These are phyloP conservation scores for Cercospora citrullina DNA, from an alignment of 2,329 filamentous ascomycete genomes.

Conservation along the genomic window DNA sequence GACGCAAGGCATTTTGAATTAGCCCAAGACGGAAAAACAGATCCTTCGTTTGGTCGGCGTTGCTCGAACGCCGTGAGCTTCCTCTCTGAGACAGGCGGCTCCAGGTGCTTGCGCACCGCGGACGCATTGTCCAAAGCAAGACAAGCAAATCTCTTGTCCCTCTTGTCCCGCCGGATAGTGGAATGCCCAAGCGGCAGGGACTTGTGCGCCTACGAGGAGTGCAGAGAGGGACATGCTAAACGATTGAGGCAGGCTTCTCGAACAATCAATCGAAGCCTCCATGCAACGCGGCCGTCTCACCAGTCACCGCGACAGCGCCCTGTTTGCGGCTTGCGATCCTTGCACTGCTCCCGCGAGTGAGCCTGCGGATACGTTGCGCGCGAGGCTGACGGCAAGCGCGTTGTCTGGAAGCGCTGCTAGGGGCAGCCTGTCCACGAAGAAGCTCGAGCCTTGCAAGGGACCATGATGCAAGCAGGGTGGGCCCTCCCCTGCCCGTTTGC, in stretches of 20 bases:
- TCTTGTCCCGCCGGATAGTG: neutral
- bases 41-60: neutral
- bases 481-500: neutral
- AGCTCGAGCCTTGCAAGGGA: slow-evolving; percentile 7
- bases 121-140: neutral
- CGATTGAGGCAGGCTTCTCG: slow-evolving; percentile 7
- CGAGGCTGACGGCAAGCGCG: neutral
- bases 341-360: neutral
- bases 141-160: neutral
- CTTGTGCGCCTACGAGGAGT: neutral
- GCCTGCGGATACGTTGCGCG: neutral
- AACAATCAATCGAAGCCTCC: neutral
- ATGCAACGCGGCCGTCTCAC: neutral
- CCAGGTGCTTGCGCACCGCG: neutral
- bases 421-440: slow-evolving; percentile 1
- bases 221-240: neutral
- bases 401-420: neutral
- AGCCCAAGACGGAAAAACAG: neutral
- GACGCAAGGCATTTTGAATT: neutral
- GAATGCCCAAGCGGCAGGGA: neutral
- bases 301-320: neutral
- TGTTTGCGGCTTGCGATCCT: neutral
- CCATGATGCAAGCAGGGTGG: neutral
- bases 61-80: neutral
- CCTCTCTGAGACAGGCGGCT: neutral